A percentile compares a stretch with the other conserved stretches of the same genome.
phyloP scores from a whole-genome alignment of 1,139 yeast species.

The Yamadazyma triangularis region DNA sequence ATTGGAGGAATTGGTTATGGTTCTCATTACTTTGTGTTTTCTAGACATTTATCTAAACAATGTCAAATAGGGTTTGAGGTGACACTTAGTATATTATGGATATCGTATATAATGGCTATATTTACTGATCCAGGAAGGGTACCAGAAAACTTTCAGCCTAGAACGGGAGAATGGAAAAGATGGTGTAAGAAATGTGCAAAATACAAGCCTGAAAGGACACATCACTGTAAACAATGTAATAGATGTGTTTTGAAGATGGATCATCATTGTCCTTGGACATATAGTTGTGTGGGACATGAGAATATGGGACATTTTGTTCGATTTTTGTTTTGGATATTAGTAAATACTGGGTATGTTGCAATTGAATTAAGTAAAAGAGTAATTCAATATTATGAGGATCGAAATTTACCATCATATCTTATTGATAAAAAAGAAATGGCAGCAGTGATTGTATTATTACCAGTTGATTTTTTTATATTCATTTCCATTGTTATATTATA shows the following conservation, averaged over 20 bases:
- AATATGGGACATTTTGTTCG: slow-evolving; percentile 83
- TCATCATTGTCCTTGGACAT: slow-evolving; percentile 98
- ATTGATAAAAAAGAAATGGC: slow-evolving; percentile 50
- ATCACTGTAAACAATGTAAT: slow-evolving; percentile 77
- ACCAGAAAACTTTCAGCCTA: slow-evolving; percentile 21
- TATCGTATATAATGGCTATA: slow-evolving; percentile 59
- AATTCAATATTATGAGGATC: slow-evolving; percentile 42
- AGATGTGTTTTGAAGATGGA: slow-evolving; percentile 75
- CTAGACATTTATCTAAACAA: slow-evolving; percentile 31
- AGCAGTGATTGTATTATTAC: slow-evolving; percentile 52
- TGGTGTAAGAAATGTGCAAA: slow-evolving; percentile 63
- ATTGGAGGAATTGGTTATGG: slow-evolving; percentile 64
- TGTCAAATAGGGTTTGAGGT: slow-evolving; percentile 49
- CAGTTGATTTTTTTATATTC: slow-evolving; percentile 56
- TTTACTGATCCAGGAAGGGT: slow-evolving; percentile 65
- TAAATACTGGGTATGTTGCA: slow-evolving; percentile 49
- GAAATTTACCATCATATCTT: slow-evolving; percentile 58
- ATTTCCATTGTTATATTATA: slow-evolving; percentile 55
- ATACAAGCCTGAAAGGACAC: slow-evolving; percentile 93
- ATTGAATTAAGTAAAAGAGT: slow-evolving; percentile 41
- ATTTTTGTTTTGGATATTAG: slow-evolving; percentile 65
- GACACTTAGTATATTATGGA: slow-evolving; percentile 59
- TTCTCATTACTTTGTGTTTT: slow-evolving; percentile 55
- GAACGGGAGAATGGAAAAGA: slow-evolving; percentile 27
- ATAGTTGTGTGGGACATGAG: slow-evolving; percentile 76